A percentile compares a stretch with the other conserved stretches of the same genome.
Conservation (phyloP, 352 stramenopile genomes). For the Phytophthora boehmeriae region DNA sequence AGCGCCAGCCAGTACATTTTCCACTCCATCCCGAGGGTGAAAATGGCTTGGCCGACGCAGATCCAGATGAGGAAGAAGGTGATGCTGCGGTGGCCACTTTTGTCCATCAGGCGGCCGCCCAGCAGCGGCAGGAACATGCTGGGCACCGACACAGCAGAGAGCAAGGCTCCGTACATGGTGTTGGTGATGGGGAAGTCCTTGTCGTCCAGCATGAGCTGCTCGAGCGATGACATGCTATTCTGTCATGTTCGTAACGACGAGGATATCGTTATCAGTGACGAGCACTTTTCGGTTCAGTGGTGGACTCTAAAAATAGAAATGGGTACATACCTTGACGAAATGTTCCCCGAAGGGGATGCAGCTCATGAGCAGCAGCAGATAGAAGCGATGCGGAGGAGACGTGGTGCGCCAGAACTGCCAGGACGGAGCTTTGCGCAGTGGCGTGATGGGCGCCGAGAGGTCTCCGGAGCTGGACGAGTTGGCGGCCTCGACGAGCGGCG, state of each 20-base stretch:
- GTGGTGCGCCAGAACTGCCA: slow-evolving; percentile 82
- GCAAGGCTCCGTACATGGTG: slow-evolving; percentile 84
- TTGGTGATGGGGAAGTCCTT: slow-evolving; percentile 78
- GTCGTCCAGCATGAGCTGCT: slow-evolving; percentile 84
- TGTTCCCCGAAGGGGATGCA: slow-evolving; percentile 85
- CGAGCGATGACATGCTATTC: slow-evolving; percentile 84
- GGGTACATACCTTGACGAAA: slow-evolving; percentile 73
- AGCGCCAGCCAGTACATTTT: slow-evolving; percentile 79
- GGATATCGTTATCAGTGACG: background rate
- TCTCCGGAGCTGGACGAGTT: slow-evolving; percentile 3
- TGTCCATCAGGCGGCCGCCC: slow-evolving; percentile 79
- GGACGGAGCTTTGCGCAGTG: slow-evolving; percentile 41
- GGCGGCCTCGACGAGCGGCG: slow-evolving; percentile 31
- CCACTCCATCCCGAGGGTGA: slow-evolving; percentile 76
- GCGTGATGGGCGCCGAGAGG: slow-evolving; percentile 22
- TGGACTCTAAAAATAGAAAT: background rate
- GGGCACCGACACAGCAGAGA: slow-evolving; percentile 82
- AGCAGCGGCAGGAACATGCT: slow-evolving; percentile 87
- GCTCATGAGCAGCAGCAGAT: slow-evolving; percentile 84
- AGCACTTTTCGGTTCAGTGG: background rate
- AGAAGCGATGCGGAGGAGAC: slow-evolving; percentile 76
- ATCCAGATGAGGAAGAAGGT: slow-evolving; percentile 85
- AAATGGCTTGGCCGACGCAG: slow-evolving; percentile 82
- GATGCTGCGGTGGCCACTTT: slow-evolving; percentile 77
- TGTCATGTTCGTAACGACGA: slow-evolving; percentile 14